Evolutionary conservation across 106 monocot species (phyloP), one percentile per base, ranked within the genome.

Genomic region (Apostasia ramifera): DNA sequence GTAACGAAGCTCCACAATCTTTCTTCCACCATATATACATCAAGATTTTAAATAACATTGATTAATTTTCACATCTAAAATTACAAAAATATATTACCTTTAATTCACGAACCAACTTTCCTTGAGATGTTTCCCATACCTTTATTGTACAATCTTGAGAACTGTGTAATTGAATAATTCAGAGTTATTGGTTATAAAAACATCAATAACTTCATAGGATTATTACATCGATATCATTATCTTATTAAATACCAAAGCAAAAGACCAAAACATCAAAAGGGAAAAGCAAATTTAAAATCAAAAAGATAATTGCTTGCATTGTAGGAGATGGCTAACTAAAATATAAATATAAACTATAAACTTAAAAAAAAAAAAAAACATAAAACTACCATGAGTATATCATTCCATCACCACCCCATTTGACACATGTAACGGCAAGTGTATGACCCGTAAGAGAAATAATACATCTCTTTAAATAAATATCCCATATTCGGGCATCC

Each of bases 141-240:
- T 92, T 97, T 69, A 97, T 91, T 14, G 80, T 89, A 71, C 95
- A 97, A 77, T 97, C 95, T 68, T 97, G 89, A 40, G 95, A 97
- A 60, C 95, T 97, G 86, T 76, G 77, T 55, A 59, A 50, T 60
- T 60, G 41, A 40, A 47, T 41, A 59, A 60, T 71, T 15, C 39
- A 39, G 39, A 70, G 40, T 59, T 39, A 40, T 59, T 26, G 26
- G 26, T 26, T 26, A 26, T 26, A 26, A 26, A 26, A 26, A 26
- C 0, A 26, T 26, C 26, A 26, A 26, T 26, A 26, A 26, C 26
- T 26, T 26, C 26, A 26, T 26, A 26, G 26, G 26, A 26, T 26
- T 26, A 26, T 26, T 26, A 26, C 26, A 26, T 26, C 26, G 26
- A 26, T 26, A 26, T 26, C 26, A 26, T 26, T 26, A 26, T 26